These are phyloP conservation scores for Ambrosiella beaveri DNA, from an alignment of 2,329 filamentous ascomycete genomes.

Conservation along the genomic window DNA sequence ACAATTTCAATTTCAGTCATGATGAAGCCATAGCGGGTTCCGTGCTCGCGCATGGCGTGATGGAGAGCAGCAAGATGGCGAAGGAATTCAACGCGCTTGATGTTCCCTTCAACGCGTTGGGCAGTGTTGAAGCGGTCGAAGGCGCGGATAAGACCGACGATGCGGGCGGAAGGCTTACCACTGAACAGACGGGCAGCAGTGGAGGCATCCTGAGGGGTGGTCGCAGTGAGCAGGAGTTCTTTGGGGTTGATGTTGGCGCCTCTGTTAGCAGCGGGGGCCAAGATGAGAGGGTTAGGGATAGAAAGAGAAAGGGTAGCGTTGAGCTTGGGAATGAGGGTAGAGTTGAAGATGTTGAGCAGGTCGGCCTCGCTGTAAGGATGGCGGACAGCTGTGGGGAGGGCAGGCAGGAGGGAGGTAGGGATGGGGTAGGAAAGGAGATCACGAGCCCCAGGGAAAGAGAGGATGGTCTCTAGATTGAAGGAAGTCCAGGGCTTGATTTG, in stretches of 20 bases:
- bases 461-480: slow-evolving; percentile 52
- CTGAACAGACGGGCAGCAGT: slow-evolving; percentile 36
- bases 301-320: slow-evolving; percentile 69
- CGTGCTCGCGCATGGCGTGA: slow-evolving; percentile 81
- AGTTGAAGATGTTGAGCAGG: slow-evolving; percentile 57
- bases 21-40: slow-evolving; percentile 88
- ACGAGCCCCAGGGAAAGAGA: slow-evolving; percentile 54
- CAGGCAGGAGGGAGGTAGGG: slow-evolving; percentile 41
- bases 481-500: slow-evolving; percentile 69
- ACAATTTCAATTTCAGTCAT: slow-evolving; percentile 92
- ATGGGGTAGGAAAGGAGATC: slow-evolving; percentile 56
- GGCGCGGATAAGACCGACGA: slow-evolving; percentile 74
- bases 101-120: slow-evolving; percentile 72
- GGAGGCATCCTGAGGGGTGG: slow-evolving; percentile 36
- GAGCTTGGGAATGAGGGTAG: slow-evolving; percentile 70
- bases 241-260: slow-evolving; percentile 20
- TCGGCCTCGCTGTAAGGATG: slow-evolving; percentile 63
- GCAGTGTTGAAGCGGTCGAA: slow-evolving; percentile 92
- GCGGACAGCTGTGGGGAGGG: slow-evolving; percentile 38
- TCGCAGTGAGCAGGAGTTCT: slow-evolving; percentile 49
- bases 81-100: slow-evolving; percentile 78
- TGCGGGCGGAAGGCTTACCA: slow-evolving; percentile 35
- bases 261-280: slow-evolving; percentile 26
- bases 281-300: slow-evolving; percentile 44
- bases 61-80: slow-evolving; percentile 74